Evolutionary conservation across 1,284 basidiomycete genomes (phyloP).

Genomic region (Leccinum pallidistipes): DNA sequence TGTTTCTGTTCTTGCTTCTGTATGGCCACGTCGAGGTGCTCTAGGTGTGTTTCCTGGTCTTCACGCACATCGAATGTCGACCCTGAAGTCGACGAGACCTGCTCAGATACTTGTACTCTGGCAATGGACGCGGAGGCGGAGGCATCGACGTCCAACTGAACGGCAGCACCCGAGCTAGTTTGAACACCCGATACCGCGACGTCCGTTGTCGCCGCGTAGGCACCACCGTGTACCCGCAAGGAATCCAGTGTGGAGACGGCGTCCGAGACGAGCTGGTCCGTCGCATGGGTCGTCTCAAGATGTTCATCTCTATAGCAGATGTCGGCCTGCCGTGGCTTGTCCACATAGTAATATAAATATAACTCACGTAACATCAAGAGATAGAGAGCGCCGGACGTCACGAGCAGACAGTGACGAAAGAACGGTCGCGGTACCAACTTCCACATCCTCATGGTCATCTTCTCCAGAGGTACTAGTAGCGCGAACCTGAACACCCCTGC

Average conservation of each 20-base stretch:
- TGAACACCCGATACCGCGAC: not conserved
- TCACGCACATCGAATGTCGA: not conserved
- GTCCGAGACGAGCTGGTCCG: not conserved
- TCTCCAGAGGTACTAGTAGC: not conserved
- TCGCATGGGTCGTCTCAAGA: not conserved
- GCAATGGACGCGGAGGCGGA: too few species aligned
- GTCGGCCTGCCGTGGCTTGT: not conserved
- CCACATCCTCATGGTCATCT: not conserved
- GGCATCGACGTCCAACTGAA: too few species aligned
- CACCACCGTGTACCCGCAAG: not conserved
- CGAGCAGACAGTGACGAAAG: not conserved
- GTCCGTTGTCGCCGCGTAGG: not conserved
- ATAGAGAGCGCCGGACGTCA: not conserved
- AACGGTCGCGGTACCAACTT: not conserved
- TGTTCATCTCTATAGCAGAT: not conserved
- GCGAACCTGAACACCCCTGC: not conserved
- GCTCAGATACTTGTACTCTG: too few species aligned
- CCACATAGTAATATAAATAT: not conserved
- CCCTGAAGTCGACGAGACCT: too few species aligned
- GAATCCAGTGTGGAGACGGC: not conserved
- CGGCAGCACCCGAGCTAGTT: too few species aligned
- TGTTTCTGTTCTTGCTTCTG: not conserved
- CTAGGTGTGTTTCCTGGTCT: not conserved
- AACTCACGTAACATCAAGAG: not conserved
- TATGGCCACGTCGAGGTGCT: not conserved